phyloP scores from a whole-genome alignment of 345 rosid species.

The Bruguiera parviflora region DNA sequence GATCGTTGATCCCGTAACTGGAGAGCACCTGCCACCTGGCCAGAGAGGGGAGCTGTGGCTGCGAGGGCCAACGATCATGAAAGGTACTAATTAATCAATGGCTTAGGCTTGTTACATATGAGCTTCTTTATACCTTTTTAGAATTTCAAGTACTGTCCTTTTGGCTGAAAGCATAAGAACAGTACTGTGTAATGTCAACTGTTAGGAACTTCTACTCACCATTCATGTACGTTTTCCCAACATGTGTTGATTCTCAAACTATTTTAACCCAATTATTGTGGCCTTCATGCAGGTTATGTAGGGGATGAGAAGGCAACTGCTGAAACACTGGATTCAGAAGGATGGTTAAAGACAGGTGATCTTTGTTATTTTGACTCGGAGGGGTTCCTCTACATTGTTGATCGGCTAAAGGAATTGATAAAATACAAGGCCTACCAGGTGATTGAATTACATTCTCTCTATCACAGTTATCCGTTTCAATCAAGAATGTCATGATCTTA shows the following conservation, averaged over 20 bases:
- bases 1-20: conserved; percentile 70
- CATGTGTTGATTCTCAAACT: not conserved
- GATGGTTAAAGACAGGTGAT: conserved; percentile 97
- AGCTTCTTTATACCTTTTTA: not conserved
- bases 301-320: conserved; percentile 84
- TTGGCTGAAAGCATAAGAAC: too few species aligned
- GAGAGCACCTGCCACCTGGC: conserved; percentile 64
- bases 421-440: conserved; percentile 98
- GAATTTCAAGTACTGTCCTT: too few species aligned
- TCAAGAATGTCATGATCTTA: not conserved
- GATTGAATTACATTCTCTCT: not conserved
- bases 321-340: conserved; percentile 73
- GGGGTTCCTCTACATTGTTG: conserved; percentile 74
- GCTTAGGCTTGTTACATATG: not conserved
- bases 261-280: not conserved
- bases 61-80: conserved; percentile 75
- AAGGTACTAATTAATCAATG: conserved; percentile 38
- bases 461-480: not conserved
- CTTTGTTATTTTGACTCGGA: conserved; percentile 73
- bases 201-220: too few species aligned
- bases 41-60: conserved; percentile 82
- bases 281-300: conserved; percentile 59
- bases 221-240: too few species aligned
- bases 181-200: too few species aligned
- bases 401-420: conserved; percentile 88